Evolutionary conservation across 2,329 filamentous ascomycete species (phyloP).

Genomic region (Alternaria gaisen): DNA sequence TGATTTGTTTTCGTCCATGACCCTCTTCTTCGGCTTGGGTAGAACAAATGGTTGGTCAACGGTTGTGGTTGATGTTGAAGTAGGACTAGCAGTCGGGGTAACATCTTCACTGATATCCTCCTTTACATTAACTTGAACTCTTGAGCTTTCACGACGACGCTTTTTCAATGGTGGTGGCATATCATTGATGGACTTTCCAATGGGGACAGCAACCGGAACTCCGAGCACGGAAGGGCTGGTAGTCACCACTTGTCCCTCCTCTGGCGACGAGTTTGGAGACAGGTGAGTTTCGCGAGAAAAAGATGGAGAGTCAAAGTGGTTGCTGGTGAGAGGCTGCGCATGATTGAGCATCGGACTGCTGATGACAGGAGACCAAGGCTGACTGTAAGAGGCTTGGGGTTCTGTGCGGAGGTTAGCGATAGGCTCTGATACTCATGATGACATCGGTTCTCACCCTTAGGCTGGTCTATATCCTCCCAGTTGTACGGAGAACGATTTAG

Average conservation of each 20-base stretch:
- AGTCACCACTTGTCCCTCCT: neutral
- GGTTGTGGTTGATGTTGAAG: neutral
- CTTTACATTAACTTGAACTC: neutral
- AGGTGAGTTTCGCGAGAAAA: neutral
- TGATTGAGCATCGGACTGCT: neutral
- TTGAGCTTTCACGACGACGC: neutral
- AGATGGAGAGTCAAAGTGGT: neutral
- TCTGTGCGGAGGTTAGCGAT: neutral
- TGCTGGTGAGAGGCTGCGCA: neutral
- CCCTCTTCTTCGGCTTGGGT: neutral
- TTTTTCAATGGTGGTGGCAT: slow-evolving; percentile 21
- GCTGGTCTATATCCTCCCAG: neutral
- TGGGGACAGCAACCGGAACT: slow-evolving; percentile 13
- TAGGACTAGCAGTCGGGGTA: neutral
- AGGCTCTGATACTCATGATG: neutral
- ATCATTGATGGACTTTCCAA: slow-evolving; percentile 15
- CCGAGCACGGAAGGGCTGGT: slow-evolving; percentile 13
- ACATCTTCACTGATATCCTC: neutral
- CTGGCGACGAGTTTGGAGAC: slow-evolving; percentile 1
- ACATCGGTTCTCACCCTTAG: neutral
- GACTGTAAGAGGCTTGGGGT: neutral
- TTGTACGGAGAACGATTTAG: neutral
- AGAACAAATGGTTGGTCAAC: neutral
- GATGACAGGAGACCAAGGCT: neutral
- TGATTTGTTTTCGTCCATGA: neutral